Conservation (phyloP, 352 stramenopile genomes). For the Pythium guiyangense region DNA sequence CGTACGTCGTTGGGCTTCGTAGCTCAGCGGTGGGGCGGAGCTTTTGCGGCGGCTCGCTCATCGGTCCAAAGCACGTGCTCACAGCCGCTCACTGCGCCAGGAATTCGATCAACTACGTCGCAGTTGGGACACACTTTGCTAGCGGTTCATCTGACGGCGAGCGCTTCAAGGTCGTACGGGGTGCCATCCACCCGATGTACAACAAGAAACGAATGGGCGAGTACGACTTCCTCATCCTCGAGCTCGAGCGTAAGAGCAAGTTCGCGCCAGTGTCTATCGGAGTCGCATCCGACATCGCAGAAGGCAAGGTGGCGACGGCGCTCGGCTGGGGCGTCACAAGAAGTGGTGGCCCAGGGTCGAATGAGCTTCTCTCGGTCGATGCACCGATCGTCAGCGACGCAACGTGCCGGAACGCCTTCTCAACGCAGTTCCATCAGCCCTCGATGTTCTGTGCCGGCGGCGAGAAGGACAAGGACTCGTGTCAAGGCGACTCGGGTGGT, state of each 20-base stretch:
- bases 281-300: conserved; percentile 15
- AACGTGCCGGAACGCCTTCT: conserved; percentile 18
- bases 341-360: conserved; percentile 17
- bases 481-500: conserved; percentile 54
- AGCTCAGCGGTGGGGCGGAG: conserved; percentile 3
- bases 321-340: conserved; percentile 28
- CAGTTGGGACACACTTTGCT: conserved; percentile 54
- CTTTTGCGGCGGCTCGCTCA: conserved; percentile 38
- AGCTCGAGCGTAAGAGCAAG: conserved; percentile 30
- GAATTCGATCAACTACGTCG: conserved; percentile 31
- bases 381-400: conserved; percentile 41
- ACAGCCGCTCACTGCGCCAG: conserved; percentile 41
- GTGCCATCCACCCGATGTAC: conserved; percentile 49
- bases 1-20: conserved; percentile 24
- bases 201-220: conserved; percentile 12
- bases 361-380: conserved; percentile 32
- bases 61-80: conserved; percentile 37
- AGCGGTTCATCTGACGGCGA: conserved; percentile 38
- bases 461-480: conserved; percentile 41
- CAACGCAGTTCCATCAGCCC: neutral
- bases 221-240: conserved; percentile 55
- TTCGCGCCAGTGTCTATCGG: conserved; percentile 27
- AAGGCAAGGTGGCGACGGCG: neutral
- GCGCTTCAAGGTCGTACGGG: conserved; percentile 36
- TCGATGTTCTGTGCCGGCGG: conserved; percentile 46